Conservation (phyloP, 1,139 yeast genomes). For the Geotrichum australiense region DNA sequence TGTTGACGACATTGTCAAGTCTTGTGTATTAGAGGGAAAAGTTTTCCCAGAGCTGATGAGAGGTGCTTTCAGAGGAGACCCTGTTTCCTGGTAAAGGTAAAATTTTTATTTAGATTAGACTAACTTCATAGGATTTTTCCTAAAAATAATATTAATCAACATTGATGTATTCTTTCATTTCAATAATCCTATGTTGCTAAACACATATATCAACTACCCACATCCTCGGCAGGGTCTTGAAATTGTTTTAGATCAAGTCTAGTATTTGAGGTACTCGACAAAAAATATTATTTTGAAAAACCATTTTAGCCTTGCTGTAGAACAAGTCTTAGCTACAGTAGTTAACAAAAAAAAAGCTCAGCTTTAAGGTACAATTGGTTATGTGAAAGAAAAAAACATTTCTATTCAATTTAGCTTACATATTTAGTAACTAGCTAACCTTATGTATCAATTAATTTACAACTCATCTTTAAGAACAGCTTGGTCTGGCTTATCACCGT, state of each 20-base stretch:
- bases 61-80: slow-evolving; percentile 40
- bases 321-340: too few relatives aligned
- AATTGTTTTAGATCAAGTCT: too few relatives aligned
- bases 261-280: too few relatives aligned
- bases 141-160: not conserved
- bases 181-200: too few relatives aligned
- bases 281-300: too few relatives aligned
- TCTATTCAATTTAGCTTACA: not conserved
- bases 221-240: too few relatives aligned
- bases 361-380: too few relatives aligned
- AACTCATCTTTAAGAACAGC: slow-evolving; percentile 14
- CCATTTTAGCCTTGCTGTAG: too few relatives aligned
- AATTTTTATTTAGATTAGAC: not conserved
- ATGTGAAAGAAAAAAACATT: not conserved
- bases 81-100: slow-evolving; percentile 46
- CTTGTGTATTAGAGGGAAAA: slow-evolving; percentile 59
- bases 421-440: too few relatives aligned
- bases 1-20: slow-evolving; percentile 65
- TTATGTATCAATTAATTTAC: not conserved
- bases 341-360: too few relatives aligned
- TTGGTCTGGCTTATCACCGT: slow-evolving; percentile 14
- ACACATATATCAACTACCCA: too few relatives aligned
- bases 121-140: not conserved
- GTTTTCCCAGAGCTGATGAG: slow-evolving; percentile 71
- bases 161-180: too few relatives aligned